phyloP scores from a whole-genome alignment of 805 yeast genomes.

The Jamesozyma spencerorum region DNA sequence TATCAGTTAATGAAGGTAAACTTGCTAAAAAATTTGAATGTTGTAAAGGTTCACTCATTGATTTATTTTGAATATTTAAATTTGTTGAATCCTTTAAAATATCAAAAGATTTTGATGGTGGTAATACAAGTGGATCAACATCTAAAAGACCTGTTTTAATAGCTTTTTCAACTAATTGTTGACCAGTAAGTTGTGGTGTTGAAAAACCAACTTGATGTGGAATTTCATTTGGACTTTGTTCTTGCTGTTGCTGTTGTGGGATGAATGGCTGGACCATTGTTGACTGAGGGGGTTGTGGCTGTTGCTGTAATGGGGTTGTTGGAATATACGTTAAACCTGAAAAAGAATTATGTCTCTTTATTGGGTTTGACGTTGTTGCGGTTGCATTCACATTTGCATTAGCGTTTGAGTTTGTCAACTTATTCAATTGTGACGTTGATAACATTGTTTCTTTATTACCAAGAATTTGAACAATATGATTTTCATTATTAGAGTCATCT shows the following conservation, averaged over 20 bases:
- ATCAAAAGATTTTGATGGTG: conserved; percentile 8
- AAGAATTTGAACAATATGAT: conserved; percentile 31
- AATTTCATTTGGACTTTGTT: conserved; percentile 7
- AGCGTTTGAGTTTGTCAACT: background rate
- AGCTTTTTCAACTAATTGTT: conserved; percentile 31
- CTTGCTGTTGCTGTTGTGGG: background rate
- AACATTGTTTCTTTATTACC: conserved; percentile 34
- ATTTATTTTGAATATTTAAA: background rate
- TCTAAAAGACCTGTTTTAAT: conserved; percentile 20
- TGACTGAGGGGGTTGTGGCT: background rate
- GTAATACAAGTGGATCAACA: conserved; percentile 17
- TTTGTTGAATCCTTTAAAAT: background rate
- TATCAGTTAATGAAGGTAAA: conserved; percentile 33
- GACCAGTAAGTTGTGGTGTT: conserved; percentile 61
- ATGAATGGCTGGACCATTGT: background rate
- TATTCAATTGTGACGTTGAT: conserved; percentile 24
- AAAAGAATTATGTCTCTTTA: conserved; percentile 34
- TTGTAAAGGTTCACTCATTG: conserved; percentile 2
- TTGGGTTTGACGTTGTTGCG: background rate
- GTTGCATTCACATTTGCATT: background rate
- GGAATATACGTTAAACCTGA: conserved; percentile 32
- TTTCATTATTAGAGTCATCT: conserved; percentile 4
- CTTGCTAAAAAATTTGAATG: conserved; percentile 16
- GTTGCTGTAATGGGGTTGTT: background rate
- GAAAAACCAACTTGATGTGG: conserved; percentile 71